A percentile compares a stretch with the other conserved stretches of the same genome.
phyloP scores from a whole-genome alignment of 2,329 filamentous ascomycete species.

The Hortaea sp. region DNA sequence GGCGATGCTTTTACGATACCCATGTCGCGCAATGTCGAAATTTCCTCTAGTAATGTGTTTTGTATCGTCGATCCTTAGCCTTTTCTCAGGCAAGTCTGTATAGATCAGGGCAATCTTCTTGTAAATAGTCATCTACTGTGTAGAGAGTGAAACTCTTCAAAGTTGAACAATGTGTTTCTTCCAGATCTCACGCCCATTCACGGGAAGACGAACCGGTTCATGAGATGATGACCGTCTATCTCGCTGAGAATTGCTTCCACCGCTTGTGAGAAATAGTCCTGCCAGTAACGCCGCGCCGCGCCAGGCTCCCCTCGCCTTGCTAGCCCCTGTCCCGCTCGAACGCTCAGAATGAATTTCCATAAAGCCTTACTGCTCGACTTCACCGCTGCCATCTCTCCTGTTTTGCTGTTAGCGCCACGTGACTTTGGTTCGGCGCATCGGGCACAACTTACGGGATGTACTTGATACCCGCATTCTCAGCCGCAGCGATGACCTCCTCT shows the following conservation, averaged over 20 bases:
- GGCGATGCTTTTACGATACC: constrained; percentile 2
- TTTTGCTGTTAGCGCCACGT: constrained; percentile 1
- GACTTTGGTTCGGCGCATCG: neutral
- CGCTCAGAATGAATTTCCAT: neutral
- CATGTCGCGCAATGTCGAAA: constrained; percentile 1
- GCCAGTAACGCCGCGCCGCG: too few species aligned
- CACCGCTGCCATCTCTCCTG: constrained; percentile 13
- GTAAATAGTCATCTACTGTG: too few species aligned
- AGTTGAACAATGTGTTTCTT: too few species aligned
- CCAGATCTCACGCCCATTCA: too few species aligned
- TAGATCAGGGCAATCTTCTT: too few species aligned
- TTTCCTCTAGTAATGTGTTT: neutral
- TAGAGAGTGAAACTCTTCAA: too few species aligned
- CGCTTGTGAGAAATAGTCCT: too few species aligned
- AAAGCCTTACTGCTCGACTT: constrained; percentile 9
- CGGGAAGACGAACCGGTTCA: too few species aligned
- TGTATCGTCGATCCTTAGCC: neutral
- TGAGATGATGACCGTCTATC: too few species aligned
- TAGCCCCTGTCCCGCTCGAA: constrained; percentile 1
- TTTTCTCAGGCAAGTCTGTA: too few species aligned
- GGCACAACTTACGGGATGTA: constrained; percentile 46
- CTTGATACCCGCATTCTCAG: constrained; percentile 50
- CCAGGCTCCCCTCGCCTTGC: too few species aligned
- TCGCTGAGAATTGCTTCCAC: too few species aligned
- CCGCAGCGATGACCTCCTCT: constrained; percentile 44